These are phyloP conservation scores for Candida incommunis DNA, from an alignment of 805 yeast genomes.

Conservation along the genomic window DNA sequence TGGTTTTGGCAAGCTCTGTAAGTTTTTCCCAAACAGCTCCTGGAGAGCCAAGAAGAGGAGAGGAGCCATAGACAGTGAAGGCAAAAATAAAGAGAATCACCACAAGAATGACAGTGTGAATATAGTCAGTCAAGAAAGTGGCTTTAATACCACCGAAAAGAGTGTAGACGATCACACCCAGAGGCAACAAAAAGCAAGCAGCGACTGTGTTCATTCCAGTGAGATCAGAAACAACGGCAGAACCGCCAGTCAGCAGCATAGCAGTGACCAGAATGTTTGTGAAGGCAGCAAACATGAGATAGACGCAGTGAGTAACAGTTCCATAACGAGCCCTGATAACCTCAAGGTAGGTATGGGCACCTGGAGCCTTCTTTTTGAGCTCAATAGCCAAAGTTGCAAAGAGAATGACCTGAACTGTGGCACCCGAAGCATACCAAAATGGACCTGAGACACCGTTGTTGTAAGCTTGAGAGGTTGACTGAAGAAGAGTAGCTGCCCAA, in stretches of 20 bases:
- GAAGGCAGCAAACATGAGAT: slow-evolving; percentile 65
- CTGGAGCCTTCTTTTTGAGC: slow-evolving; percentile 80
- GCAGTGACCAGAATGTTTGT: slow-evolving; percentile 86
- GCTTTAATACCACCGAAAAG: slow-evolving; percentile 75
- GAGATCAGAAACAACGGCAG: slow-evolving; percentile 64
- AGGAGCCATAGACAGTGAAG: slow-evolving; percentile 64
- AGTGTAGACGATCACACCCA: slow-evolving; percentile 65
- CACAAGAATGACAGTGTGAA: slow-evolving; percentile 68
- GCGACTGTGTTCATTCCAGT: slow-evolving; percentile 80
- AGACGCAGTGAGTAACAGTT: slow-evolving; percentile 43
- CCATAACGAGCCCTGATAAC: slow-evolving; percentile 76
- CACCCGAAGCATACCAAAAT: slow-evolving; percentile 81
- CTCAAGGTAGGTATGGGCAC: slow-evolving; percentile 83
- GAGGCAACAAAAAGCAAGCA: slow-evolving; percentile 66
- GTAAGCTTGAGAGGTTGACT: slow-evolving; percentile 68
- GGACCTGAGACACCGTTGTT: slow-evolving; percentile 69
- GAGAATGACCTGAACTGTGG: slow-evolving; percentile 72
- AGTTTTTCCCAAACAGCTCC: slow-evolving; percentile 64
- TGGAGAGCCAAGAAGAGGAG: slow-evolving; percentile 64
- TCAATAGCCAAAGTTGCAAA: slow-evolving; percentile 82
- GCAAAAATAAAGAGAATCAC: slow-evolving; percentile 71
- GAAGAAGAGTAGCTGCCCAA: slow-evolving; percentile 70
- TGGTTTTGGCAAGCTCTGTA: slow-evolving; percentile 35
- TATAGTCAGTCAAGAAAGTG: slow-evolving; percentile 65
- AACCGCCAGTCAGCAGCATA: slow-evolving; percentile 82